A percentile compares a stretch with the other conserved stretches of the same genome.
phyloP scores from a whole-genome alignment of 2,329 filamentous ascomycete species.

The Pseudogymnoascus sp. region DNA sequence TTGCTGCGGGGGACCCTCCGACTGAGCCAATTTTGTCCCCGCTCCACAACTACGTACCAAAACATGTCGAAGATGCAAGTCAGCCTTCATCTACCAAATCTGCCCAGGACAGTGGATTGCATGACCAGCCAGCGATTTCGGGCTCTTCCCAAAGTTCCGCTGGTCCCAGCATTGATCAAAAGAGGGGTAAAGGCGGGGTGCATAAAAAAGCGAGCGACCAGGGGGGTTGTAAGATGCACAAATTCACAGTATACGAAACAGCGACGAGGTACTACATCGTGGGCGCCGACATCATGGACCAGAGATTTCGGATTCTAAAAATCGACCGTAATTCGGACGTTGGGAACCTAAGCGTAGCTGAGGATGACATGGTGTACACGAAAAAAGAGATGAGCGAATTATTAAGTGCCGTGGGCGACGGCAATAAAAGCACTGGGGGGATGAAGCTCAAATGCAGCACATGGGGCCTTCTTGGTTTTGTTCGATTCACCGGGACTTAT shows the following conservation, averaged over 20 bases:
- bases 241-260: conserved; percentile 96
- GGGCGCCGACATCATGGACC: conserved; percentile 84
- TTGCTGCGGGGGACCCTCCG: neutral
- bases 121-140: neutral
- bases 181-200: conserved; percentile 27
- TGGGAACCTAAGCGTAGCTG: conserved; percentile 74
- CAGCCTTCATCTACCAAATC: neutral
- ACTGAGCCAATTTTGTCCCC: neutral
- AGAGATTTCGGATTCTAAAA: conserved; percentile 83
- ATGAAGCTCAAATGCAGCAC: conserved; percentile 83
- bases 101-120: neutral
- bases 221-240: conserved; percentile 68
- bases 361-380: conserved; percentile 92
- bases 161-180: conserved; percentile 36
- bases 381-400: conserved; percentile 88
- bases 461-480: conserved; percentile 92
- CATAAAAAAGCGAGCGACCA: conserved; percentile 36
- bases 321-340: conserved; percentile 83
- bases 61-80: neutral
- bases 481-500: conserved; percentile 89
- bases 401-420: conserved; percentile 90
- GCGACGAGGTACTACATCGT: conserved; percentile 90
- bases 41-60: neutral
- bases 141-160: conserved; percentile 22
- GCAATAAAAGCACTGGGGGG: conserved; percentile 84